These are phyloP conservation scores for Stereum hirsutum DNA, from an alignment of 1,284 basidiomycete species.

Conservation along the genomic window DNA sequence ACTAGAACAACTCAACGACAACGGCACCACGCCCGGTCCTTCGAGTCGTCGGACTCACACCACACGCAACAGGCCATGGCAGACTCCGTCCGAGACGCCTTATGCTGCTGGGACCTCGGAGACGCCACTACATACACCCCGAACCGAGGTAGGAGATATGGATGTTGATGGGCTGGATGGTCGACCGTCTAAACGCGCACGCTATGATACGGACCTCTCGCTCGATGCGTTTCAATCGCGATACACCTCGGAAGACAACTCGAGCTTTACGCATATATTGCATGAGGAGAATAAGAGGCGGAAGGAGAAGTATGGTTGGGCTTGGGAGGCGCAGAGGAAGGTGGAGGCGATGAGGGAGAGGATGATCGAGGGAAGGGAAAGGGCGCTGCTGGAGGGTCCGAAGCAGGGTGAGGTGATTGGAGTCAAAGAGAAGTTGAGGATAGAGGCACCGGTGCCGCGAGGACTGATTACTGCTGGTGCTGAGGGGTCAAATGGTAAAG, in stretches of 20 bases:
- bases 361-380: constrained; percentile 57
- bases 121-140: constrained; percentile 48
- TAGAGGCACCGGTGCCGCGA: constrained; percentile 44
- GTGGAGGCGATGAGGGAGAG: constrained; percentile 58
- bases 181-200: constrained; percentile 41
- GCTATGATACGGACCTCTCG: constrained; percentile 51
- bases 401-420: constrained; percentile 54
- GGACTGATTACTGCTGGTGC: constrained; percentile 44
- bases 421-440: constrained; percentile 55
- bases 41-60: constrained; percentile 39
- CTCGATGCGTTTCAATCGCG: constrained; percentile 83
- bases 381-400: constrained; percentile 61
- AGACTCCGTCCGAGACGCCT: constrained; percentile 60
- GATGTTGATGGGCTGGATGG: constrained; percentile 16
- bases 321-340: constrained; percentile 80
- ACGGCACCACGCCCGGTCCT: background rate
- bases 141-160: constrained; percentile 15
- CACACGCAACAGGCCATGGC: constrained; percentile 26
- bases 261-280: constrained; percentile 86
- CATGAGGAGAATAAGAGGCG: constrained; percentile 79
- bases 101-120: constrained; percentile 52
- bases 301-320: constrained; percentile 79
- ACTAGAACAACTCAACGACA: constrained; percentile 53
- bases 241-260: constrained; percentile 94
- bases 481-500: constrained; percentile 15